Percentiles rank a stretch among this genome's conserved stretches.
Conservation (phyloP, 2,329 filamentous ascomycete genomes). For the Clarireedia hainanense region DNA sequence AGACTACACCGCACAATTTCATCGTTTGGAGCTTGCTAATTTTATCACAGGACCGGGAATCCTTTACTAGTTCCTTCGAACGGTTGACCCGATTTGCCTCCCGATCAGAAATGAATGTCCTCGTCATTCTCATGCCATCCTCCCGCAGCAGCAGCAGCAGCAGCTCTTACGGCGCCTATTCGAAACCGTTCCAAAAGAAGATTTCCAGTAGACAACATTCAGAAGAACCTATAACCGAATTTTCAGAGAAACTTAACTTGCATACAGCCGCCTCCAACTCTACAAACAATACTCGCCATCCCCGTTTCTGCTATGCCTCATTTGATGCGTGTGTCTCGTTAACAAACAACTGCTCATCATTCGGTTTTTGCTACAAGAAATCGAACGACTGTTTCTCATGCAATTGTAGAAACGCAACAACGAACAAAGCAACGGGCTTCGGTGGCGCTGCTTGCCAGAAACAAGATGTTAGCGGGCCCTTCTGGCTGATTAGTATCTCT, state of each 20-base stretch:
- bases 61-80: constrained; percentile 6
- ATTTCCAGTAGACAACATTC: constrained; percentile 19
- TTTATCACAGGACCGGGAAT: not conserved
- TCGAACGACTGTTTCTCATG: constrained; percentile 66
- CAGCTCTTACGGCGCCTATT: constrained; percentile 24
- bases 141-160: constrained; percentile 18
- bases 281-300: constrained; percentile 27
- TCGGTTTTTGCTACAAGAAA: constrained; percentile 66
- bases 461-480: constrained; percentile 78
- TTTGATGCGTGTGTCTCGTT: constrained; percentile 57
- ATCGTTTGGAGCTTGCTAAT: not conserved
- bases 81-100: constrained; percentile 22
- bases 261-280: constrained; percentile 7
- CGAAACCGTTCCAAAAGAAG: constrained; percentile 16
- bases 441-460: constrained; percentile 84
- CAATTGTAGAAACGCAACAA: constrained; percentile 42
- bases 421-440: too few species aligned
- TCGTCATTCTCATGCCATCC: constrained; percentile 25
- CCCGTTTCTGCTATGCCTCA: constrained; percentile 63
- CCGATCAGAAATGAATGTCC: constrained; percentile 23
- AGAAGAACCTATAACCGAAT: constrained; percentile 25
- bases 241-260: constrained; percentile 8
- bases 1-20: not conserved
- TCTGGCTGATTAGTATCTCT: constrained; percentile 78
- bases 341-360: constrained; percentile 75